Base-by-base conservation (phyloP, 176 grass and related monocot species). In the Chloris gayana region DNA sequence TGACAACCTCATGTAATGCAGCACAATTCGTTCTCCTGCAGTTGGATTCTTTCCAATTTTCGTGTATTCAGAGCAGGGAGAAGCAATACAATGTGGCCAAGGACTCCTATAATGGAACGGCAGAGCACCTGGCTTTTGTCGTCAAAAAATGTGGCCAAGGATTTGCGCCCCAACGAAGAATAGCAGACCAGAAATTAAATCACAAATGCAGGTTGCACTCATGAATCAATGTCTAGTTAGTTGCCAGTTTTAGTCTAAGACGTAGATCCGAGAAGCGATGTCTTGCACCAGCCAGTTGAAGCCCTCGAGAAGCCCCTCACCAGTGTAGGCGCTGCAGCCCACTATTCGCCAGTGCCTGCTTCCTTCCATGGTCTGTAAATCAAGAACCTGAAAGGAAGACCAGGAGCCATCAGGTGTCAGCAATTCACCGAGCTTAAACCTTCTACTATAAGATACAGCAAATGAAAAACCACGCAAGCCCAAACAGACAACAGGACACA, bases 241-340 rank as follows among this genome's bases (percentile, higher is more conserved):
- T 0, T 15, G 1, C 14, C 46, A 49, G 46, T 49, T 17, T 38
- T 17, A 93, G 58, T 94, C 85, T 1, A 97, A 77, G 27, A 94
- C 73, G 53, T 94, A 97, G 60, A 97, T 94, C 60, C 87, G 85
- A 39, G 91, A 94, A 74, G 95, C 91, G 1, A 97, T 80, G 70
- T 97, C 95, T 53, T 94, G 85, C 58, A 97, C 89, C 30, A 94
- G 67, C 92, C 95, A 97, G 50, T 97, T 87, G 50, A 97, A 94
- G 38, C 91, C 94, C 3, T 89, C 59, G 3, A 92, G 89, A 22
- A 94, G 87, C 9, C 94, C 91, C 31, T 92, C 91, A 0, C 89
- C 89, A 2, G 87, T 92, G 77, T 92, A 92, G 27, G 94, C 91
- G 67, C 94, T 97, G 70, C 91, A 97, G 32, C 95, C 89, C 11